Evolutionary conservation across 2,329 filamentous ascomycete species (phyloP).

Genomic region (Phaeosphaeria sp.): DNA sequence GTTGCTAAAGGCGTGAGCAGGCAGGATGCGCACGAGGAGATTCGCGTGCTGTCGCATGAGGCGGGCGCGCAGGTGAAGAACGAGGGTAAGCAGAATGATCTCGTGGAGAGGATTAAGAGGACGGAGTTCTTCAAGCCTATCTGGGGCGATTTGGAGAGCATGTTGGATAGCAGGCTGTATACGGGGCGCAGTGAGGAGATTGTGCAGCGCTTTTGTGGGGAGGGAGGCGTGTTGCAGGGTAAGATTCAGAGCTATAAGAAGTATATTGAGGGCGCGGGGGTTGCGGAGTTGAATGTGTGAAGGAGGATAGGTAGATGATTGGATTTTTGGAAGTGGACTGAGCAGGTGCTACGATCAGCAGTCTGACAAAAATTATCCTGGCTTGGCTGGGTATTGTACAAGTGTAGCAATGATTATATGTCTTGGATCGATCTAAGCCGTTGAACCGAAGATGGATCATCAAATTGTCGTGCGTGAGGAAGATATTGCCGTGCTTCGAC

Average conservation of each 20-base stretch:
- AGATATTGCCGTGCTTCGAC: too few species aligned
- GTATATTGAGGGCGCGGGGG: conserved; percentile 48
- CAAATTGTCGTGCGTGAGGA: too few species aligned
- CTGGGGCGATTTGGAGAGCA: conserved; percentile 69
- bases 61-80: conserved; percentile 74
- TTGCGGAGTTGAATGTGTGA: conserved; percentile 42
- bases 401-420: too few species aligned
- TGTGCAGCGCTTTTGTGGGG: conserved; percentile 30
- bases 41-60: conserved; percentile 79
- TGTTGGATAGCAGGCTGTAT: conserved; percentile 70
- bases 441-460: too few species aligned
- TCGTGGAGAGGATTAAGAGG: conserved; percentile 77
- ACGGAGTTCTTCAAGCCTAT: conserved; percentile 77
- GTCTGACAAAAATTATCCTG: too few species aligned
- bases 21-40: conserved; percentile 86
- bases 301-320: too few species aligned
- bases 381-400: too few species aligned
- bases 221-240: conserved; percentile 19
- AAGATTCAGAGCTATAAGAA: conserved; percentile 60
- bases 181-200: conserved; percentile 58
- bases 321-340: too few species aligned
- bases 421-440: too few species aligned
- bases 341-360: too few species aligned
- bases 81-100: conserved; percentile 77
- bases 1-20: conserved; percentile 72